These are phyloP conservation scores for Neopestalotiopsis sp. DNA, from an alignment of 2,329 filamentous ascomycete species.

Conservation along the genomic window DNA sequence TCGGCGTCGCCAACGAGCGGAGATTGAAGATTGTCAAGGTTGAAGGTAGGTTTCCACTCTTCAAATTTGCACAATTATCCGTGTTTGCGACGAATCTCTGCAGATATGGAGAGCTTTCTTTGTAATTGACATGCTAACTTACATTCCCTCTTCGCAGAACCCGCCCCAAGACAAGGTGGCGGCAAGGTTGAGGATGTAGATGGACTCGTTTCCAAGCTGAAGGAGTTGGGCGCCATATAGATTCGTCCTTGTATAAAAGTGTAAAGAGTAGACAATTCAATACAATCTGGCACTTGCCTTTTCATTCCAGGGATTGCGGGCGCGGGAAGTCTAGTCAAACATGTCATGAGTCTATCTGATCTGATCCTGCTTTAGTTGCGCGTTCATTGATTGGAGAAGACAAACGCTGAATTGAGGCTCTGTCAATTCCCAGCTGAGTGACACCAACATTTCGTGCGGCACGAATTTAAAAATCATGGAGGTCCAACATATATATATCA, in stretches of 20 bases:
- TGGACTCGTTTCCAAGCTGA: constrained; percentile 90
- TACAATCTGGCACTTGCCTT: neutral
- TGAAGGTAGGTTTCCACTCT: constrained; percentile 61
- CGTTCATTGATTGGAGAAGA: no score
- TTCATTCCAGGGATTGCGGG: neutral
- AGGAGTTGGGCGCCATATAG: constrained; percentile 91
- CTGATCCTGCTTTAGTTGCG: no score
- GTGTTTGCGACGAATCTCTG: neutral
- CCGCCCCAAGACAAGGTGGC: constrained; percentile 84
- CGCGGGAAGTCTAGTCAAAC: no score
- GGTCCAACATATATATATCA: no score
- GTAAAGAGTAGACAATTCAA: constrained; percentile 8
- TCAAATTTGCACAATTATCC: constrained; percentile 6
- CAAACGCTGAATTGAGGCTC: no score
- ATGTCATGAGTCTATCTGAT: no score
- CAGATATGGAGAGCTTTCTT: neutral
- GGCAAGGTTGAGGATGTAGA: constrained; percentile 98
- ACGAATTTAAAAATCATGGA: no score
- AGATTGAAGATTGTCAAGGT: constrained; percentile 92
- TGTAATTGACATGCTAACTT: neutral
- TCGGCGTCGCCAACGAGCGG: constrained; percentile 74
- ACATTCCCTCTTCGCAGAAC: constrained; percentile 61
- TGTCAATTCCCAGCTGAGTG: no score
- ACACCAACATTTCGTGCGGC: no score
- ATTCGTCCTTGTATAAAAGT: constrained; percentile 8